phyloP scores from a whole-genome alignment of 2,329 filamentous ascomycete species.

The Epichloe baconii region DNA sequence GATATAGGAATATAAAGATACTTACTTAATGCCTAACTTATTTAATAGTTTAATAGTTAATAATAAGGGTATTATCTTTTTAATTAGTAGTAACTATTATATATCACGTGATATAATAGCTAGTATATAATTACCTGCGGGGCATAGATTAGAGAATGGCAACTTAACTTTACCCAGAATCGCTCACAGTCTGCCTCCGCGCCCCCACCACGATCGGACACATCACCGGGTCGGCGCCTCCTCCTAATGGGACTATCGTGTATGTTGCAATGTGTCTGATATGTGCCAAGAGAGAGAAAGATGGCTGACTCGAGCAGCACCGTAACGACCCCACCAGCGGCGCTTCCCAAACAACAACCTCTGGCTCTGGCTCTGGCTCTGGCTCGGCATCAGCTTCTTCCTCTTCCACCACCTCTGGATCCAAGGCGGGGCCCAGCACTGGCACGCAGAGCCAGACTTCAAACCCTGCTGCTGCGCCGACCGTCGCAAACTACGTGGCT shows the following conservation, averaged over 20 bases:
- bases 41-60: too few relatives aligned
- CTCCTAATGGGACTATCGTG: neutral
- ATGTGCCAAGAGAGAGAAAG: neutral
- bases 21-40: too few relatives aligned
- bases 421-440: neutral
- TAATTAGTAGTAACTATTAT: too few relatives aligned
- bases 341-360: neutral
- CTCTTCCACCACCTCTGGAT: neutral
- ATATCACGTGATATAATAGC: too few relatives aligned
- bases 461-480: constrained; percentile 12
- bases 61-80: too few relatives aligned
- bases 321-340: neutral
- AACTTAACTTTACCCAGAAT: too few relatives aligned
- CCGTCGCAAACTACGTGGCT: constrained; percentile 9
- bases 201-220: neutral
- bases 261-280: neutral
- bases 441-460: constrained; percentile 5
- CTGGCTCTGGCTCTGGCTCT: neutral
- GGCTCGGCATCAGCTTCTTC: neutral
- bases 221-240: constrained; percentile 1
- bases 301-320: neutral
- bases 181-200: neutral
- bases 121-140: too few relatives aligned
- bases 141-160: too few relatives aligned
- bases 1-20: too few relatives aligned